Evolutionary conservation across 352 stramenopile species (phyloP), one percentile per base, ranked within the genome.

Genomic region (Pythium graminicola): DNA sequence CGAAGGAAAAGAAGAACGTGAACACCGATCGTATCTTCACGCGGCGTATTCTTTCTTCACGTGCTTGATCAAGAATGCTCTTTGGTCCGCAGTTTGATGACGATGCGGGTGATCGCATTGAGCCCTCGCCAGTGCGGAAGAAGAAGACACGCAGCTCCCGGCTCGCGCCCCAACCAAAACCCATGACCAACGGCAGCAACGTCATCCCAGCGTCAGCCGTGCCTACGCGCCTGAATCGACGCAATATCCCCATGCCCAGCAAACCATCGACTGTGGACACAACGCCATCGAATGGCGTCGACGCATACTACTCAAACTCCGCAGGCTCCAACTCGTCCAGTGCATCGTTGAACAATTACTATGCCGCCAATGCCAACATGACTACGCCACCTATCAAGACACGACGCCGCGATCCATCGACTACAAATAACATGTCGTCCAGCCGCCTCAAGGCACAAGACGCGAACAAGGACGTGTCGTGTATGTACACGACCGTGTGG

Each of bases 401-500:
- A 16, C 52, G 58, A 13, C 51, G 58, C 23, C 58, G 58, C 24
- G 59, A 67, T 27, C 24, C 59, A 27, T 38, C 24, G 7, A 41
- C 33, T 24, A 11, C 33, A 16, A 6, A 24, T 10, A 19, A 28
- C 16, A 10, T 33, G 10, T 17, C 24, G 38, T 4, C 42, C 17
- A 20, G 0, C 7, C 31, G 54, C n/a, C 22, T 19, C 43, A 60
- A 53, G 29, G 28, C 31, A 17, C 31, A 48, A 17, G 58, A 51
- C 24, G 39, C 26, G 9, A 31, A 26, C 41, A 52, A 69, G 52
- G 61, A 63, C 43, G 40, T 35, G 72, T 66, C 42, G 35, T 49
- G 20, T 66, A 86, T 94, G 81, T 94, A 94, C 54, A 64, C 73
- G 17, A 70, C 53, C 19, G 83, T 94, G 35, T 94, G 83, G 83